These are phyloP conservation scores for Calonectria ilicicola DNA, from an alignment of 2,329 filamentous ascomycete species.

Conservation along the genomic window DNA sequence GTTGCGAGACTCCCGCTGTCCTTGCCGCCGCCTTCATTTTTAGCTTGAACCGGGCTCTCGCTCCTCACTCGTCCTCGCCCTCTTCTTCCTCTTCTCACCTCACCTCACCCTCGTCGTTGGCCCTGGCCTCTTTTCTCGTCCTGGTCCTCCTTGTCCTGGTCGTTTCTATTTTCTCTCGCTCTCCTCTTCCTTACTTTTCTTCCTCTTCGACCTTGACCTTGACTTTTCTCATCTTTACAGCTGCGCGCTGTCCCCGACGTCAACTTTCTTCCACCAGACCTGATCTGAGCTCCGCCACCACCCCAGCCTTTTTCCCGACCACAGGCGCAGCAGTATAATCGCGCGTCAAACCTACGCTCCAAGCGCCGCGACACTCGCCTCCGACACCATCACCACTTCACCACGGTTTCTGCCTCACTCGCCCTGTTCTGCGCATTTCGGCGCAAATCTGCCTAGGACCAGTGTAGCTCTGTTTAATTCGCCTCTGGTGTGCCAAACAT, in stretches of 20 bases:
- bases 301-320: slow-evolving; percentile 35
- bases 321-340: slow-evolving; percentile 47
- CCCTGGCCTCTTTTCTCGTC: slow-evolving; percentile 36
- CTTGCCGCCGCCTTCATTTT: slow-evolving; percentile 40
- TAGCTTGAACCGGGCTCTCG: slow-evolving; percentile 39
- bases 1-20: slow-evolving; percentile 27
- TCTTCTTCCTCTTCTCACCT: slow-evolving; percentile 26
- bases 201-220: slow-evolving; percentile 13
- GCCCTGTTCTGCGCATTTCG: slow-evolving; percentile 14
- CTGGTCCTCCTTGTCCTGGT: slow-evolving; percentile 25
- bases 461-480: slow-evolving; percentile 22
- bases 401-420: slow-evolving; percentile 14
- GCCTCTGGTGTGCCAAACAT: slow-evolving; percentile 6
- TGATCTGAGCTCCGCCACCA: slow-evolving; percentile 45
- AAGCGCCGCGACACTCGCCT: slow-evolving; percentile 43
- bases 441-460: slow-evolving; percentile 22
- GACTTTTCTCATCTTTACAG: slow-evolving; percentile 17
- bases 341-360: slow-evolving; percentile 47
- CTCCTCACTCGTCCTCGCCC: slow-evolving; percentile 19
- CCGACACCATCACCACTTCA: slow-evolving; percentile 29
- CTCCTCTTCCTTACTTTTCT: slow-evolving; percentile 17
- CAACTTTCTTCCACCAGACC: slow-evolving; percentile 31
- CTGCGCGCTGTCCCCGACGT: slow-evolving; percentile 14
- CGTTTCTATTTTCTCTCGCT: slow-evolving; percentile 23
- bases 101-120: slow-evolving; percentile 35